Evolutionary conservation across 768 basidiomycete genomes (phyloP), one percentile per base, ranked within the genome.

Genomic region (Kwoniella shandongensis): DNA sequence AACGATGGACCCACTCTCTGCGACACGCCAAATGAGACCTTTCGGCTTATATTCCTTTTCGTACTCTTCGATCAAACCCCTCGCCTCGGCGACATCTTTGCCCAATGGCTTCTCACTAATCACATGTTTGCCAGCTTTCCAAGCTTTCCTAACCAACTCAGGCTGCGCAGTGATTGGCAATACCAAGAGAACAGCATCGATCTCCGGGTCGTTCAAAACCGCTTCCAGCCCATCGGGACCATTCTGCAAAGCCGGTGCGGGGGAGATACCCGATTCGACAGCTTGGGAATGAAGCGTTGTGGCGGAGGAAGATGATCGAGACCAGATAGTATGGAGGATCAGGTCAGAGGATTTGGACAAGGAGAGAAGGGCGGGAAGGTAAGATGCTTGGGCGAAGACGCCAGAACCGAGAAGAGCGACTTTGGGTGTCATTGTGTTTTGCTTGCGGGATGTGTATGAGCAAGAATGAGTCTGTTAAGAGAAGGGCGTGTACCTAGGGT

Each of bases 71-170:
- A 92, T 85, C 46, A 91, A 79, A 59, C 79, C 78, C 44, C 83
- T 76, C 0, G 87, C 90, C 2, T 78, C 77, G 26, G 80, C 80
- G 42, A 91, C 83, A 66, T 87, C 85, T 39, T 85, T 80, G 2
- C 85, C 88, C 13, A 91, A 81, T 5, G 91, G 91, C 70, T 93
- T 93, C 80, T 94, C 91, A 74, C 86, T 87, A 58, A 92, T 72
- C 46, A 93, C 89, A 70, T 92, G 88, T 78, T 93, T 94, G 25
- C 90, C 88, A 2, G 88, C 87, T 44, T 69, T 54, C 42, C 68
- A 56, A 0, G 69, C 67, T 67, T 82, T 83, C 55, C 83, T 75
- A 52, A 93, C 79, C 57, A 91, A 78, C 17, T 77, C 75, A 1
- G 90, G 88, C 73, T 91, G 89, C 3, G 81, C 66, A 0, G 84